Conservation (phyloP, 768 basidiomycete species). For the Lentinula guzmanii region DNA sequence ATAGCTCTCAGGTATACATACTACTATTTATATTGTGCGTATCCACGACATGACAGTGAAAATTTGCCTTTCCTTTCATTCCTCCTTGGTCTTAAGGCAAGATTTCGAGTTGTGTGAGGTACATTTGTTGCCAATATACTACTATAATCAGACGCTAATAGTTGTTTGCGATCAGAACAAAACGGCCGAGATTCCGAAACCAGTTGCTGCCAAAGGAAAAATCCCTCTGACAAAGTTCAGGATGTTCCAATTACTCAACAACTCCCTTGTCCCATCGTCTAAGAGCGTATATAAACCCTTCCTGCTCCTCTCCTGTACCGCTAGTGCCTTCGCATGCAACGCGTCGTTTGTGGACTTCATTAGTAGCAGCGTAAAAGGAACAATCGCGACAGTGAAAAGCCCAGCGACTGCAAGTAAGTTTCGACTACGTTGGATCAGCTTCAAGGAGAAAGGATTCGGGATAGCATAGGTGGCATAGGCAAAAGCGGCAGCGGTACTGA, state of each 20-base stretch:
- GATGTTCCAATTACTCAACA: not conserved
- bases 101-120: too few relatives aligned
- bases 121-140: too few relatives aligned
- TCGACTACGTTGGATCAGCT: not conserved
- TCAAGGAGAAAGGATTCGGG: not conserved
- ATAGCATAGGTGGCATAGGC: not conserved
- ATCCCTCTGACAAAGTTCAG: not conserved
- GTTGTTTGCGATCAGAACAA: not conserved
- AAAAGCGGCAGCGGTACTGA: not conserved
- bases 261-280: not conserved
- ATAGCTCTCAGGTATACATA: too few relatives aligned
- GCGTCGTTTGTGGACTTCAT: not conserved
- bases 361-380: not conserved
- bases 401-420: not conserved
- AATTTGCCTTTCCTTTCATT: too few relatives aligned
- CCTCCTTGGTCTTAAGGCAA: too few relatives aligned
- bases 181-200: not conserved
- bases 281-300: not conserved
- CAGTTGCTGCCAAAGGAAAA: not conserved
- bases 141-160: too few relatives aligned
- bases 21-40: too few relatives aligned
- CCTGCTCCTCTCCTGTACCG: not conserved
- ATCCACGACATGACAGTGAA: too few relatives aligned
- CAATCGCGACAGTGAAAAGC: not conserved
- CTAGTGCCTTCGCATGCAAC: not conserved